A percentile compares a stretch with the other conserved stretches of the same genome.
phyloP scores from a whole-genome alignment of 1,284 basidiomycete genomes.

The Peniophora sp. region DNA sequence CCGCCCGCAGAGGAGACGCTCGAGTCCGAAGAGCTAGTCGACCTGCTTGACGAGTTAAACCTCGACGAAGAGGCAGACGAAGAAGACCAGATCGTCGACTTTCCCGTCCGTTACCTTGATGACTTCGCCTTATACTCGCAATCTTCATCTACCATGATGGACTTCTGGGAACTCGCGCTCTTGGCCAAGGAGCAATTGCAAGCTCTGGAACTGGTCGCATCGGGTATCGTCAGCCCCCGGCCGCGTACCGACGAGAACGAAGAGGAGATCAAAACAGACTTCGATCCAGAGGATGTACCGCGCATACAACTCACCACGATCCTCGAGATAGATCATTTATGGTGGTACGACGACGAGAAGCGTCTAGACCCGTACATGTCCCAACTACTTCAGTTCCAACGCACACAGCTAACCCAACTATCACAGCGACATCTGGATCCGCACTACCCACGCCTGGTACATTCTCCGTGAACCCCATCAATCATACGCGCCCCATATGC shows the following conservation, averaged over 20 bases:
- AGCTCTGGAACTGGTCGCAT: too few relatives aligned
- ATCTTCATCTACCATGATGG: too few relatives aligned
- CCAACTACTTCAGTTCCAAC: neutral
- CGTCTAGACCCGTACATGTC: slow-evolving; percentile 30
- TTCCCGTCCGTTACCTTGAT: too few relatives aligned
- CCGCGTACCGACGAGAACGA: neutral
- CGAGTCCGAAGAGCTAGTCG: too few relatives aligned
- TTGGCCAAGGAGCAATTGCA: too few relatives aligned
- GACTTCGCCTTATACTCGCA: too few relatives aligned
- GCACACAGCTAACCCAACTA: slow-evolving; percentile 2
- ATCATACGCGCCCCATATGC: slow-evolving; percentile 34
- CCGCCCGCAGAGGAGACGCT: too few relatives aligned
- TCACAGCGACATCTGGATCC: slow-evolving; percentile 30
- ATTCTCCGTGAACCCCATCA: slow-evolving; percentile 42
- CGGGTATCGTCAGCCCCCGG: too few relatives aligned
- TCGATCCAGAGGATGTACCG: neutral
- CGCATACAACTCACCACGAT: slow-evolving; percentile 34
- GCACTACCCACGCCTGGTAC: slow-evolving; percentile 50
- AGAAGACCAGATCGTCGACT: too few relatives aligned
- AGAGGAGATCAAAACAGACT: neutral
- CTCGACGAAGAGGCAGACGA: too few relatives aligned
- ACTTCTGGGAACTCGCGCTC: too few relatives aligned
- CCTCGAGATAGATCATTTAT: slow-evolving; percentile 18
- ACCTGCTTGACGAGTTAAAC: too few relatives aligned
- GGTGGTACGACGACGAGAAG: slow-evolving; percentile 15